Base-by-base conservation (phyloP, 2,329 filamentous ascomycete species). In the Beauveria sp. region DNA sequence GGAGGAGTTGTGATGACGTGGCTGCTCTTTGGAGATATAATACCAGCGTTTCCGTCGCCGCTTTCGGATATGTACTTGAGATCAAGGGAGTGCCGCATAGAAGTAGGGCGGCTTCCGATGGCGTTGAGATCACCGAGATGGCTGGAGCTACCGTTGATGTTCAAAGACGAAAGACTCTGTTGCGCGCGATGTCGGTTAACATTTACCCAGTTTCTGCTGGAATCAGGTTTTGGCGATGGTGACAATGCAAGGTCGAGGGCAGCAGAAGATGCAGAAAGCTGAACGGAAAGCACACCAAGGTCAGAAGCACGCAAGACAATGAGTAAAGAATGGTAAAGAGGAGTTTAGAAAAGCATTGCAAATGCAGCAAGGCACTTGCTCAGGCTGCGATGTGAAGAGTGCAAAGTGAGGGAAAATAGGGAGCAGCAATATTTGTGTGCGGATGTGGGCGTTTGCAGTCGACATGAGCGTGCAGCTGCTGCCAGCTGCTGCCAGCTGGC, bases 181-280 rank as follows among this genome's bases (percentile, higher is more conserved):
- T 84, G 81, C 22, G 87, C 82, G 72, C 89, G 88, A 74, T 90
- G 87, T 71, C 86, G 88, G 72, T 82, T 82, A 73, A 88, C 82
- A 67, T 80, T 70, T 65, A 69, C 80, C 68, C 81, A 82, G 82
- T 87, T 90, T 67, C 81, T 79, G 76, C 79, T 77, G 58, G 72
- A 69, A 65, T 91, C 86, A 63, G 85, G 82, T 65, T 83, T 86
- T 52, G 86, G 83, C 63, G 83, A 86, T 64, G 86, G 86, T 55
- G 87, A 86, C 64, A 87, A 82, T 62, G 90, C 89, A 72, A 96
- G 82, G 75, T 96, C 91, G 70, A 93, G 82, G 59, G 91, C 88
- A 71, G 89, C 87, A 67, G 89, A 91, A 65, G 90, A 92, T 61
- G 90, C 86, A 72, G 90, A 92, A 64, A 93, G 80, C 86, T 95